Evolutionary conservation across 2,329 filamentous ascomycete genomes (phyloP).

Genomic region (Claviceps sp.): DNA sequence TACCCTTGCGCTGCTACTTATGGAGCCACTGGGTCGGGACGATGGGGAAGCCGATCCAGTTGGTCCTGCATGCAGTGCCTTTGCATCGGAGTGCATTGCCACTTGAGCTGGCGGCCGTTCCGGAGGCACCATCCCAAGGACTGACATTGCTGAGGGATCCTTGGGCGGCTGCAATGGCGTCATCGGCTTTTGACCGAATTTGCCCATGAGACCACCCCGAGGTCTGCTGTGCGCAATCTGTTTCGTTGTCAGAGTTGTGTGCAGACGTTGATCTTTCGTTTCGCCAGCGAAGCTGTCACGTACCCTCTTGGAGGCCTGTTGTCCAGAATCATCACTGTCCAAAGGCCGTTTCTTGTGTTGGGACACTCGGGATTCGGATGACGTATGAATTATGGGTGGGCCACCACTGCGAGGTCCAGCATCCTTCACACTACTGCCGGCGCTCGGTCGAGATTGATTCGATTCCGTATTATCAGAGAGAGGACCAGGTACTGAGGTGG

Average conservation of each 20-base stretch:
- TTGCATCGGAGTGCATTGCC: constrained; percentile 6
- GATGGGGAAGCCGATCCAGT: constrained; percentile 11
- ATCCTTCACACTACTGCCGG: not conserved
- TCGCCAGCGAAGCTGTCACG: constrained; percentile 12
- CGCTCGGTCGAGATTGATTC: not conserved
- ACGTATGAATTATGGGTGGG: constrained; percentile 27
- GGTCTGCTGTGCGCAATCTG: constrained; percentile 19
- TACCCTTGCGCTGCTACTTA: constrained; percentile 12
- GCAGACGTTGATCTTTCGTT: not conserved
- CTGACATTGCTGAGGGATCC: constrained; percentile 40
- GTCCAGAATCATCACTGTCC: constrained; percentile 21
- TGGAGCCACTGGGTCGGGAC: constrained; percentile 7
- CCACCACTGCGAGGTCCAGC: constrained; percentile 14
- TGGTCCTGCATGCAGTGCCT: constrained; percentile 7
- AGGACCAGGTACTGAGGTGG: not conserved
- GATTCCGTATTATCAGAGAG: constrained; percentile 3
- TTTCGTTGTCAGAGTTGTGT: constrained; percentile 13
- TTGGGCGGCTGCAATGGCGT: constrained; percentile 18
- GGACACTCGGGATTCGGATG: constrained; percentile 10
- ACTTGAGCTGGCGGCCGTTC: constrained; percentile 24
- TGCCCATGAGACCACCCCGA: constrained; percentile 21
- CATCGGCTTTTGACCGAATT: constrained; percentile 21
- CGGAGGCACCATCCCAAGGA: constrained; percentile 34
- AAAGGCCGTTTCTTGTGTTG: constrained; percentile 30
- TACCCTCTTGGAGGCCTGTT: constrained; percentile 28